Percentiles rank a stretch among this genome's conserved stretches.
These are phyloP conservation scores for Sodiomyces alkalinus DNA, from an alignment of 2,329 filamentous ascomycete species.

Conservation along the genomic window DNA sequence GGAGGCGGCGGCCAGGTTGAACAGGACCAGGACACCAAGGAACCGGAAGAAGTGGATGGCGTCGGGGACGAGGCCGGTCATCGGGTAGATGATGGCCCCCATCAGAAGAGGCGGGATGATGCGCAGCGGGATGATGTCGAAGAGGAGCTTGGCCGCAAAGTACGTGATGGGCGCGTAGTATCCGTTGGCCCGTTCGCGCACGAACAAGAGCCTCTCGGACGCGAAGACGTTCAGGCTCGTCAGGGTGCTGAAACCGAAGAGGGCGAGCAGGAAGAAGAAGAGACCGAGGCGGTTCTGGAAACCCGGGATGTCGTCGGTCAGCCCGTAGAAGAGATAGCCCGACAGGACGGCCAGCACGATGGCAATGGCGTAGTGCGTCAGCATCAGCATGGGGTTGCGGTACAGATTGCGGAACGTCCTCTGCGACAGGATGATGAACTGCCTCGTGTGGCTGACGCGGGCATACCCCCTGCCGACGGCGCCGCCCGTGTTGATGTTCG, in stretches of 20 bases:
- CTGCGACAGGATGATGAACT: conserved; percentile 79
- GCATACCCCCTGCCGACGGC: conserved; percentile 66
- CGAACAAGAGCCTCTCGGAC: conserved; percentile 76
- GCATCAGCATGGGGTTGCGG: conserved; percentile 93
- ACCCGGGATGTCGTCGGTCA: conserved; percentile 89
- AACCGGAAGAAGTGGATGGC: conserved; percentile 80
- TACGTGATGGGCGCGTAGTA: conserved; percentile 93
- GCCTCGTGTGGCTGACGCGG: conserved; percentile 62
- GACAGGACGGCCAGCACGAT: conserved; percentile 89
- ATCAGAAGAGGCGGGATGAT: conserved; percentile 90
- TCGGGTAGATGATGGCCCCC: conserved; percentile 91
- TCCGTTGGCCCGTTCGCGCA: conserved; percentile 86
- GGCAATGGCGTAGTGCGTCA: conserved; percentile 94
- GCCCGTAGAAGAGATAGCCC: conserved; percentile 88
- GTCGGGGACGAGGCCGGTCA: conserved; percentile 82
- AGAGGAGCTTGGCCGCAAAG: conserved; percentile 92
- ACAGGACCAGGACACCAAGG: conserved; percentile 79
- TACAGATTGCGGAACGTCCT: conserved; percentile 97
- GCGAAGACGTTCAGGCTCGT: conserved; percentile 91
- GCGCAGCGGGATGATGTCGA: conserved; percentile 88
- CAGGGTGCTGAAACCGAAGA: conserved; percentile 93
- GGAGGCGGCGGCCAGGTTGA: conserved; percentile 85
- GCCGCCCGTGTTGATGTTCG: conserved; percentile 32
- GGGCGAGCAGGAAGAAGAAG: conserved; percentile 91
- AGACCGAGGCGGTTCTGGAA: conserved; percentile 96